Conservation (phyloP, 331 rosid species). For the Stylosanthes scabra region DNA sequence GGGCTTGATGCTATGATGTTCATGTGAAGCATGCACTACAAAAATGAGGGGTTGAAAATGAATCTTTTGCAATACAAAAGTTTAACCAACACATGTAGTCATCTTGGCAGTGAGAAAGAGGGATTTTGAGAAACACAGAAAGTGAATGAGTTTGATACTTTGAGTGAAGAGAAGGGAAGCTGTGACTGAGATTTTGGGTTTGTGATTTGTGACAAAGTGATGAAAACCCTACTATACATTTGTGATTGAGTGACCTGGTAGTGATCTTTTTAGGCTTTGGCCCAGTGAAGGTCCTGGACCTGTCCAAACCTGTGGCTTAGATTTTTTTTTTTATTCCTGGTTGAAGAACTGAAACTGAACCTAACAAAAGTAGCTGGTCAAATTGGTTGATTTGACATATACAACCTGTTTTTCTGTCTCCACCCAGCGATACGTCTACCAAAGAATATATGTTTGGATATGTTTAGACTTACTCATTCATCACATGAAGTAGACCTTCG, state of each 20-base stretch:
- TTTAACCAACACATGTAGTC: neutral
- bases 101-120: neutral
- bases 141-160: no score
- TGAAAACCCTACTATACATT: neutral
- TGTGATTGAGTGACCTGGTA: neutral
- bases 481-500: slow-evolving; percentile 8
- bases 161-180: no score
- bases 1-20: neutral
- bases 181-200: neutral
- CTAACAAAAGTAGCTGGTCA: neutral
- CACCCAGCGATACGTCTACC: neutral
- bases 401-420: neutral
- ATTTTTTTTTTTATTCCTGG: neutral
- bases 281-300: neutral
- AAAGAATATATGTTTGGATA: no score
- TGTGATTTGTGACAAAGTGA: neutral
- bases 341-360: neutral
- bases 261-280: neutral
- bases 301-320: no score
- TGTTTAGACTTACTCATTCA: neutral
- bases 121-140: no score
- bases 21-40: neutral
- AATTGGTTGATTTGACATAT: neutral
- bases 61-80: neutral
- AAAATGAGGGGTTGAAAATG: neutral